phyloP scores from a whole-genome alignment of 768 basidiomycete species.

The Naganishia vaughanmartiniae region DNA sequence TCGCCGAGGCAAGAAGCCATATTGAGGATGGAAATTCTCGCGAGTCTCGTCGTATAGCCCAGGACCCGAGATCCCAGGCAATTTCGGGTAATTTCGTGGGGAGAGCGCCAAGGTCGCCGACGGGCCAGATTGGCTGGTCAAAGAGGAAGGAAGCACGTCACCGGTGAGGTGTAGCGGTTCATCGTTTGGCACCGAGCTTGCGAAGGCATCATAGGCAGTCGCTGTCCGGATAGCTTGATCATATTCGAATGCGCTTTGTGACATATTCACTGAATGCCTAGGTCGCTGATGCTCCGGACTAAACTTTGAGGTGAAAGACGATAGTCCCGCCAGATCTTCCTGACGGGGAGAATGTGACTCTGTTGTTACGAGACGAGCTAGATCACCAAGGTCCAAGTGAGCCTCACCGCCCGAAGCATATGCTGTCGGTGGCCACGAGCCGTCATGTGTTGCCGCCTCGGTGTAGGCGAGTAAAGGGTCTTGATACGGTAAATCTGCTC shows the following conservation, averaged over 20 bases:
- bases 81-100: conserved; percentile 20
- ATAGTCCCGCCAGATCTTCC: conserved; percentile 8
- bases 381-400: background rate
- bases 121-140: conserved; percentile 29
- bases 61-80: conserved; percentile 49
- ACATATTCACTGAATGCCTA: background rate
- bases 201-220: conserved; percentile 41
- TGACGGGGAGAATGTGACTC: background rate
- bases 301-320: conserved; percentile 16
- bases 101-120: conserved; percentile 19
- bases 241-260: conserved; percentile 34
- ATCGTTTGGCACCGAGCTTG: conserved; percentile 36
- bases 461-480: conserved; percentile 23
- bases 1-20: conserved; percentile 67
- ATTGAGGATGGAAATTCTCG: conserved; percentile 51
- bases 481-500: conserved; percentile 27
- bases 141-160: conserved; percentile 10
- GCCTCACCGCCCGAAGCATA: background rate
- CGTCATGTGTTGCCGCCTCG: background rate
- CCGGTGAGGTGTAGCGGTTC: conserved; percentile 27
- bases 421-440: background rate
- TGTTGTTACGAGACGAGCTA: background rate
- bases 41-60: conserved; percentile 45
- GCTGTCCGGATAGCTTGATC: conserved; percentile 42
- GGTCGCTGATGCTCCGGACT: conserved; percentile 11